Evolutionary conservation across 2,329 filamentous ascomycete species (phyloP).

Genomic region (Tolypocladium amazonense): DNA sequence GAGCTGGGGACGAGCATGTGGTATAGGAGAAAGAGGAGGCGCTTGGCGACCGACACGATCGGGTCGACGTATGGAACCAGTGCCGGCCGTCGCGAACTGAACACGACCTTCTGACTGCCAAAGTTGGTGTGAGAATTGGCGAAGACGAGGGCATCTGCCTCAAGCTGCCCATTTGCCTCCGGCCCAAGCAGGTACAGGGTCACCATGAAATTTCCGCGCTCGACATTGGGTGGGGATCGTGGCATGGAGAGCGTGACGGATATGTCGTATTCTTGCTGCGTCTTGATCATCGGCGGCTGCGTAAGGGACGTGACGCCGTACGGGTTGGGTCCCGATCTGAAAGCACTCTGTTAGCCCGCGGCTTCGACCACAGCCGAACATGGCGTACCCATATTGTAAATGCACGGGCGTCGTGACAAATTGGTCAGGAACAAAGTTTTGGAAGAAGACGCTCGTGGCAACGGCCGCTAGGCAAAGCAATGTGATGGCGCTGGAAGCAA

Average conservation of each 20-base stretch:
- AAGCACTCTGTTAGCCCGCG: constrained; percentile 6
- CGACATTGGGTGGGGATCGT: constrained; percentile 63
- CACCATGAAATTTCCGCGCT: constrained; percentile 90
- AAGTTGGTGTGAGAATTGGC: constrained; percentile 24
- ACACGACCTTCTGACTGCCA: constrained; percentile 32
- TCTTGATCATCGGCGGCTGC: constrained; percentile 48
- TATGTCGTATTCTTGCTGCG: constrained; percentile 77
- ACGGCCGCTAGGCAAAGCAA: constrained; percentile 37
- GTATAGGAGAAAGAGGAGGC: constrained; percentile 53
- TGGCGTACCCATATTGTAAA: constrained; percentile 46
- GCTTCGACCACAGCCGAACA: background rate
- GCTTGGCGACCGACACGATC: constrained; percentile 50
- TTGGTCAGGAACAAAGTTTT: constrained; percentile 45
- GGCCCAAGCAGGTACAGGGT: constrained; percentile 57
- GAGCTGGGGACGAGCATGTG: constrained; percentile 55
- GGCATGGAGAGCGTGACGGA: constrained; percentile 66
- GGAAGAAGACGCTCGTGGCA: constrained; percentile 43
- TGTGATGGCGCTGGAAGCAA: constrained; percentile 28
- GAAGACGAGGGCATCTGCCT: constrained; percentile 15
- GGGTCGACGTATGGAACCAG: constrained; percentile 72
- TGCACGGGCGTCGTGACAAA: constrained; percentile 41
- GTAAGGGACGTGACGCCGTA: constrained; percentile 38
- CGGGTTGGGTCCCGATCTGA: constrained; percentile 38
- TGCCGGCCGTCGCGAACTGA: constrained; percentile 60
- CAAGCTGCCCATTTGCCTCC: constrained; percentile 14